These are phyloP conservation scores for Aspergillus tubingensis DNA, from an alignment of 2,329 filamentous ascomycete genomes.

Conservation along the genomic window DNA sequence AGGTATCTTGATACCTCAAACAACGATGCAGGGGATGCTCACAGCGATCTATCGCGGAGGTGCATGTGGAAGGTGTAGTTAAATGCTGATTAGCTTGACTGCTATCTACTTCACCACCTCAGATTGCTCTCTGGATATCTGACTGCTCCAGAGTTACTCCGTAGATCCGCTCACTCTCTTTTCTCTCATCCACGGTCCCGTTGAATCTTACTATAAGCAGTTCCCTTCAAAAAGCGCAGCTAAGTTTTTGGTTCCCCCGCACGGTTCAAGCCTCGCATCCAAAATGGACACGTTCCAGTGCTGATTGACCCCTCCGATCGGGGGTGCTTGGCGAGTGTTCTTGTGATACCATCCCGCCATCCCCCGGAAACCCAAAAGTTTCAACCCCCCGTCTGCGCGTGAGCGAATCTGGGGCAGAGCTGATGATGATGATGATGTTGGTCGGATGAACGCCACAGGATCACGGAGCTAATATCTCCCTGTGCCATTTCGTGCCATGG, in stretches of 20 bases:
- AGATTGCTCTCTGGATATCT: too few species aligned
- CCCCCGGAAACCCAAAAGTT: not conserved
- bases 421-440: not conserved
- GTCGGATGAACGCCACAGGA: not conserved
- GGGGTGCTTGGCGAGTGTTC: slow-evolving; percentile 2
- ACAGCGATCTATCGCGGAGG: not conserved
- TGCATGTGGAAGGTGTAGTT: not conserved
- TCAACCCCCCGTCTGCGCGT: not conserved
- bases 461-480: not conserved
- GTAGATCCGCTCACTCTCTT: not conserved
- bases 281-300: not conserved
- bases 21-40: not conserved
- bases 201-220: not conserved
- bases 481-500: not conserved
- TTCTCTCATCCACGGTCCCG: not conserved
- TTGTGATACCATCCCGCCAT: not conserved
- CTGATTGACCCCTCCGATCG: slow-evolving; percentile 3
- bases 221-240: not conserved
- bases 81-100: not conserved
- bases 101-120: not conserved
- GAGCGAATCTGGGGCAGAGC: not conserved
- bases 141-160: not conserved
- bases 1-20: not conserved
- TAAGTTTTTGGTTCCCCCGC: slow-evolving; percentile 8
- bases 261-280: slow-evolving; percentile 2